phyloP scores from a whole-genome alignment of 179 eudicot genomes.

The Gypsophila paniculata region DNA sequence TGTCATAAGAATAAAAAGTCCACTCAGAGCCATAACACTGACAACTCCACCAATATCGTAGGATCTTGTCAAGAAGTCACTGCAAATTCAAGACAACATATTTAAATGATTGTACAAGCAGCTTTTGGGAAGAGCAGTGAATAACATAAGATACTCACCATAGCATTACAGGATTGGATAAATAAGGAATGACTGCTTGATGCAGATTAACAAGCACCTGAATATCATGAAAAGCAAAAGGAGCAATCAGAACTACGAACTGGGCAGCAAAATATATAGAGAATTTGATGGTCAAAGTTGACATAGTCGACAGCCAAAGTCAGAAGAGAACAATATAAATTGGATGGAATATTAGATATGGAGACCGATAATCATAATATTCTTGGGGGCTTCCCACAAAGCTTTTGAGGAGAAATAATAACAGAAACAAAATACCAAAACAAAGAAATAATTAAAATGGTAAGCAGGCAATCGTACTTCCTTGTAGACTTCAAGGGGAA shows the following conservation, averaged over 20 bases:
- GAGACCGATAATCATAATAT: not conserved
- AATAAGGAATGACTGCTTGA: slow-evolving; percentile 71
- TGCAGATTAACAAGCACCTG: slow-evolving; percentile 87
- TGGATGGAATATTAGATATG: not conserved
- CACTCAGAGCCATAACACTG: slow-evolving; percentile 92
- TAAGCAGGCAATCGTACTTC: slow-evolving; percentile 48
- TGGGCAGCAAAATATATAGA: not conserved
- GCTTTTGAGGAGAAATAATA: not conserved
- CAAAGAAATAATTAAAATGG: not conserved
- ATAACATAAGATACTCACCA: slow-evolving; percentile 40
- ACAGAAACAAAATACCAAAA: not conserved
- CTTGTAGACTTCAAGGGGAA: slow-evolving; percentile 88
- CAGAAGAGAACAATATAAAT: too few relatives aligned
- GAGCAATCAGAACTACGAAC: slow-evolving; percentile 8
- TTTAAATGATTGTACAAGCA: not conserved
- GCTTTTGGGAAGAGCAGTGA: not conserved
- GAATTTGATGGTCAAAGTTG: not conserved
- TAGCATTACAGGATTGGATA: slow-evolving; percentile 72
- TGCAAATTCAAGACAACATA: slow-evolving; percentile 40
- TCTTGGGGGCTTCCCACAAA: not conserved
- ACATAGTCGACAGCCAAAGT: not conserved
- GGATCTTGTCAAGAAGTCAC: slow-evolving; percentile 91
- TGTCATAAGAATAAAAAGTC: slow-evolving; percentile 85
- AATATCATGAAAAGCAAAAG: slow-evolving; percentile 14
- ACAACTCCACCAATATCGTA: slow-evolving; percentile 95